phyloP scores from a whole-genome alignment of 306 rosid genomes.

The Coriaria nepalensis region DNA sequence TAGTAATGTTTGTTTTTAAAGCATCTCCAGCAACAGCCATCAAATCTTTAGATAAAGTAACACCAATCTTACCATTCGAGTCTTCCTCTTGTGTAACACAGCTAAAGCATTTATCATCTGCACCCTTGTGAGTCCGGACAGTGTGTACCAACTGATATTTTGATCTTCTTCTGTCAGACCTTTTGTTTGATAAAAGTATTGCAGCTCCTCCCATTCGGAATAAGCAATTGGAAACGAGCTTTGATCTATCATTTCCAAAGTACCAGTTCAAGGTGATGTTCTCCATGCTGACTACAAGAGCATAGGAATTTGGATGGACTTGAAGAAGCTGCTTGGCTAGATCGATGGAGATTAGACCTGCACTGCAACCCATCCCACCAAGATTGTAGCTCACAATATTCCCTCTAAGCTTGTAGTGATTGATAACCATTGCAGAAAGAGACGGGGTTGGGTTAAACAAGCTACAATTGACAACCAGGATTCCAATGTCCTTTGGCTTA shows the following conservation, averaged over 20 bases:
- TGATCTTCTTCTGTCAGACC: conserved; percentile 69
- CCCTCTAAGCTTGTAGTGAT: conserved; percentile 84
- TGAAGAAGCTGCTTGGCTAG: conserved; percentile 86
- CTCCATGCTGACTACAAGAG: conserved; percentile 81
- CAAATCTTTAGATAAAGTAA: conserved; percentile 75
- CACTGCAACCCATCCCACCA: conserved; percentile 97
- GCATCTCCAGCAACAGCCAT: conserved; percentile 96
- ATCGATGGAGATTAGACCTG: conserved; percentile 74
- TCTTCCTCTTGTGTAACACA: conserved; percentile 93
- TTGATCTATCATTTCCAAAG: conserved; percentile 78
- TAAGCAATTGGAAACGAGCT: conserved; percentile 76
- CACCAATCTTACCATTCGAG: conserved; percentile 53
- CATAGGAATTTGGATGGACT: conserved; percentile 76
- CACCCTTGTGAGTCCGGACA: conserved; percentile 78
- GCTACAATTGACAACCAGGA: conserved; percentile 80
- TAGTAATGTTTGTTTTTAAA: conserved; percentile 76
- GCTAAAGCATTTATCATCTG: conserved; percentile 73
- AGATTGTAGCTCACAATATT: conserved; percentile 62
- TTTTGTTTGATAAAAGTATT: conserved; percentile 56
- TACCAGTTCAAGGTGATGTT: conserved; percentile 93
- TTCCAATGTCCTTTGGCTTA: conserved; percentile 77
- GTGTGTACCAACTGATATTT: conserved; percentile 55
- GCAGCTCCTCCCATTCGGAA: conserved; percentile 95
- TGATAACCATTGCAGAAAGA: conserved; percentile 79
- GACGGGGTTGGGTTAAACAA: conserved; percentile 86